Evolutionary conservation across 768 basidiomycete genomes (phyloP).

Genomic region (Pleurotus ostreatus): DNA sequence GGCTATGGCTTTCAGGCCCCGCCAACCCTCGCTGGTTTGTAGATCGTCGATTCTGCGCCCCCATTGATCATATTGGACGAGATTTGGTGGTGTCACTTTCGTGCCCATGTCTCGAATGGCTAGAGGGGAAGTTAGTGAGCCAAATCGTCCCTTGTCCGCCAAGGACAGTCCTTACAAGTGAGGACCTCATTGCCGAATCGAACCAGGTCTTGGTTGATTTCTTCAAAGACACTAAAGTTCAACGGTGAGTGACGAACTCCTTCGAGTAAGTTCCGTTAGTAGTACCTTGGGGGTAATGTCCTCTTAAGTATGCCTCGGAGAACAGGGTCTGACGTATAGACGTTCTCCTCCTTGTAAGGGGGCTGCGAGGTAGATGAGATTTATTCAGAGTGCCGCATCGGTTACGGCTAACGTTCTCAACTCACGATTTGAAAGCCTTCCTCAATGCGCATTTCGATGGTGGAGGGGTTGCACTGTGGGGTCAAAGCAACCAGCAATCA

Average conservation of each 20-base stretch:
- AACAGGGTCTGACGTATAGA: slow-evolving; percentile 58
- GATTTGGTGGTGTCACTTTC: slow-evolving; percentile 41
- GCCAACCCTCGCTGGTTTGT: slow-evolving; percentile 72
- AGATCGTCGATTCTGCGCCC: slow-evolving; percentile 64
- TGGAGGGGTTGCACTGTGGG: background rate
- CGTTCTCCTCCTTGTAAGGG: slow-evolving; percentile 53
- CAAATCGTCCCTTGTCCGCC: background rate
- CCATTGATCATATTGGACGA: slow-evolving; percentile 76
- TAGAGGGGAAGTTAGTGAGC: slow-evolving; percentile 18
- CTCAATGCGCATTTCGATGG: slow-evolving; percentile 53
- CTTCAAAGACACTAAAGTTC: slow-evolving; percentile 33
- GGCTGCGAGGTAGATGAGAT: slow-evolving; percentile 26
- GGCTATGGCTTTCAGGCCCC: slow-evolving; percentile 55
- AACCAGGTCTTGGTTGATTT: slow-evolving; percentile 59
- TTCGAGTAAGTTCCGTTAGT: no score
- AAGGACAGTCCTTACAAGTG: slow-evolving; percentile 34
- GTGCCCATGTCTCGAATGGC: slow-evolving; percentile 52
- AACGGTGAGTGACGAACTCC: no score
- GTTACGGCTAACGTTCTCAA: background rate
- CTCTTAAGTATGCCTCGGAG: slow-evolving; percentile 59
- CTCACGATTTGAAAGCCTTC: slow-evolving; percentile 62
- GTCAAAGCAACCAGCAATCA: background rate
- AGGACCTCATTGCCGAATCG: slow-evolving; percentile 54
- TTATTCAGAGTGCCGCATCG: background rate
- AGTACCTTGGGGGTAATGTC: slow-evolving; percentile 42